Conservation (phyloP, 352 stramenopile species). For the Phytopythium cucurbitacearum region DNA sequence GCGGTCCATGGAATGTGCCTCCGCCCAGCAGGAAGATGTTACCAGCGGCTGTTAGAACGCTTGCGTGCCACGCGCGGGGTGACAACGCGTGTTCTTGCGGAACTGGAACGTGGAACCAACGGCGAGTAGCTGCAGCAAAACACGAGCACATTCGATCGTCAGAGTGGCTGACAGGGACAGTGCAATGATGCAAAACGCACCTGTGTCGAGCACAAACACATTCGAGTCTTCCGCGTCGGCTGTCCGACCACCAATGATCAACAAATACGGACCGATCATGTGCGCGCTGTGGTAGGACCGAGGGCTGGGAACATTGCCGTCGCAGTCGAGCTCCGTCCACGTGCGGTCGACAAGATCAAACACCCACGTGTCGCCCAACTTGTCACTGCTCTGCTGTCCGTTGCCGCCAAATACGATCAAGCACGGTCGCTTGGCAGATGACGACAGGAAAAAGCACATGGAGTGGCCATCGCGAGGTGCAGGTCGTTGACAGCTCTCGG, state of each 20-base stretch:
- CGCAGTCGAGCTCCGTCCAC: slow-evolving; percentile 40
- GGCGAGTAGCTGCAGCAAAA: slow-evolving; percentile 8
- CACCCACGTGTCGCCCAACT: slow-evolving; percentile 67
- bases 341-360: slow-evolving; percentile 28
- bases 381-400: slow-evolving; percentile 59
- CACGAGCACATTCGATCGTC: not conserved
- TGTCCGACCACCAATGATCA: slow-evolving; percentile 63
- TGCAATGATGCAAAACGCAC: slow-evolving; percentile 2
- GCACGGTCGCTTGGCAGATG: slow-evolving; percentile 3
- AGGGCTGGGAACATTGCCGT: slow-evolving; percentile 34
- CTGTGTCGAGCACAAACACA: slow-evolving; percentile 57
- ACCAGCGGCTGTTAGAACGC: slow-evolving; percentile 26
- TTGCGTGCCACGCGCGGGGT: slow-evolving; percentile 67
- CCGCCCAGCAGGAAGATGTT: slow-evolving; percentile 54
- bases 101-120: slow-evolving; percentile 48
- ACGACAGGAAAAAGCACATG: slow-evolving; percentile 27
- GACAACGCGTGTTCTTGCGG: slow-evolving; percentile 19
- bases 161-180: not conserved
- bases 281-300: slow-evolving; percentile 71
- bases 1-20: slow-evolving; percentile 53
- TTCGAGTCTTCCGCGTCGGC: slow-evolving; percentile 30
- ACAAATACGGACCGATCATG: slow-evolving; percentile 36
- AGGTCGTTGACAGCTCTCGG: slow-evolving; percentile 15
- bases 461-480: slow-evolving; percentile 57
- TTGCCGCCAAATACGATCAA: slow-evolving; percentile 69